Conservation (phyloP, 1,284 basidiomycete genomes). For the Meira nashicola region DNA sequence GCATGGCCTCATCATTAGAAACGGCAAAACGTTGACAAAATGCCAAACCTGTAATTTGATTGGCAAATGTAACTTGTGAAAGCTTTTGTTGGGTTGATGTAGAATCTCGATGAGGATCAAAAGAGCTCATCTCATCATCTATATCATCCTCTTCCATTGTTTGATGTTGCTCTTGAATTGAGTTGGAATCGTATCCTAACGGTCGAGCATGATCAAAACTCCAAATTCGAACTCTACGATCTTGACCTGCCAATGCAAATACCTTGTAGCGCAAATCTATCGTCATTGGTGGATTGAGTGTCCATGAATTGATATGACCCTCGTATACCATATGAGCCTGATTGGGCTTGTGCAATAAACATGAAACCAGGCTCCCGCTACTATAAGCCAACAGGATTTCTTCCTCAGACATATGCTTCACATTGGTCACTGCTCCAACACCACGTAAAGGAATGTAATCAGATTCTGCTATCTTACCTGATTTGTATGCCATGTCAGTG, state of each 20-base stretch:
- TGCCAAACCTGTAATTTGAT: background rate
- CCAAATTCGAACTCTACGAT: conserved; percentile 1
- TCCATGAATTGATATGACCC: conserved; percentile 6
- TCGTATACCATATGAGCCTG: background rate
- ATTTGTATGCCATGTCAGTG: no score
- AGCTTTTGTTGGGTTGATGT: background rate
- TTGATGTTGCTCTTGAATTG: background rate
- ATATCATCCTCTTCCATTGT: background rate
- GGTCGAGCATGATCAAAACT: background rate
- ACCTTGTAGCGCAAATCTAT: background rate
- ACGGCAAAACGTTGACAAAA: conserved; percentile 5
- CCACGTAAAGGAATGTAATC: background rate
- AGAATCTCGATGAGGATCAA: background rate
- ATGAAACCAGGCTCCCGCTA: background rate
- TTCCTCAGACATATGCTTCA: background rate
- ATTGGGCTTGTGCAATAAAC: no score
- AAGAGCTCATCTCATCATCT: background rate
- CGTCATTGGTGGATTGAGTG: background rate
- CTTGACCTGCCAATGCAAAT: background rate
- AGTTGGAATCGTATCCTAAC: background rate
- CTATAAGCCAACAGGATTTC: background rate
- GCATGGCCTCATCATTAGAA: background rate
- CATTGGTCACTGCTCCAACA: background rate
- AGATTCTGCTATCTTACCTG: no score
- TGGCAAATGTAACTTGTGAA: background rate